A percentile compares a stretch with the other conserved stretches of the same genome.
Evolutionary conservation across 768 basidiomycete genomes (phyloP).

Genomic region (Hypholoma sublateritium): DNA sequence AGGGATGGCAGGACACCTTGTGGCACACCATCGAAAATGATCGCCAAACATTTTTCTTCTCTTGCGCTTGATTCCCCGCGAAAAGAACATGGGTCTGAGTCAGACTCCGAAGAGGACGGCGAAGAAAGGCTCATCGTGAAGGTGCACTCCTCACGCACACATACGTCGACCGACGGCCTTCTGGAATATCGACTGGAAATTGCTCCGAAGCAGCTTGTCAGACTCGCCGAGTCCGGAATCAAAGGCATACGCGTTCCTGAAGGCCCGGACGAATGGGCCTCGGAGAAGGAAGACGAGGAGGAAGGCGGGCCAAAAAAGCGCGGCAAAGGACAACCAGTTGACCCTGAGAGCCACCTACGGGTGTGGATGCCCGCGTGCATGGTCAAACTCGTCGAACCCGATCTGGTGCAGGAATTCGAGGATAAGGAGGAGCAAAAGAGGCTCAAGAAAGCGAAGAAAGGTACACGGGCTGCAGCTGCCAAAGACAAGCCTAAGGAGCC

Average conservation of each 20-base stretch:
- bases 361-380: conserved; percentile 87
- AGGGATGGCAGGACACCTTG: conserved; percentile 41
- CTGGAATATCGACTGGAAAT: conserved; percentile 83
- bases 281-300: conserved; percentile 45
- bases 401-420: conserved; percentile 63
- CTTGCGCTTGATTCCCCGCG: conserved; percentile 30
- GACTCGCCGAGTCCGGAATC: conserved; percentile 64
- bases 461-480: conserved; percentile 7
- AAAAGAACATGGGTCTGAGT: conserved; percentile 18
- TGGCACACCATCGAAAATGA: conserved; percentile 57
- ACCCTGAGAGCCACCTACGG: conserved; percentile 57
- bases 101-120: conserved; percentile 32
- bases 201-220: conserved; percentile 64
- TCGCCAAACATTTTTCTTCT: conserved; percentile 55
- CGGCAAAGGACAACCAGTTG: conserved; percentile 37
- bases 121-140: conserved; percentile 53
- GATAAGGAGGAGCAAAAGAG: conserved; percentile 45
- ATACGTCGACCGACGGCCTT: conserved; percentile 67
- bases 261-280: conserved; percentile 48
- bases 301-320: conserved; percentile 39
- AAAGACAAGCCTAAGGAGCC: conserved; percentile 7
- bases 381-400: conserved; percentile 65
- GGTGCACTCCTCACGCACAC: conserved; percentile 64
- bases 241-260: conserved; percentile 54
- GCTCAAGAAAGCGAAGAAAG: conserved; percentile 51